Base-by-base conservation (phyloP, 192 early-diverging fungal species). In the Polychytrium aggregatum region DNA sequence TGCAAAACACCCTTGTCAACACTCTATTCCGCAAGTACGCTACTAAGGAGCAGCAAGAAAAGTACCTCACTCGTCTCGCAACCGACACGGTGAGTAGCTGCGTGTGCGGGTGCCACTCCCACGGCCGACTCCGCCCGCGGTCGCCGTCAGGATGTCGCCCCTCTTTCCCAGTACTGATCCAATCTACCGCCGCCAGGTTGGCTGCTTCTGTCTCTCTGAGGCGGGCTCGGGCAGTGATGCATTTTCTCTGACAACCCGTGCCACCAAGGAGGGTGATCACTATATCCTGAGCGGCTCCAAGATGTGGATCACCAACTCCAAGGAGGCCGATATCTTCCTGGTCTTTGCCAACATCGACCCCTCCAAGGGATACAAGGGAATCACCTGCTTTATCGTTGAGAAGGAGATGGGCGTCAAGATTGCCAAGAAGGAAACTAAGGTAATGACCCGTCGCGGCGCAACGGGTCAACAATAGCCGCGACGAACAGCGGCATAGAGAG, bases 321-420 rank as follows among this genome's bases (percentile, higher is more conserved):
- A 65, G 45, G 92, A 96, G 57, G 90, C 92, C 48, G 92, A 87
- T 33, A 78, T 95, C 56, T 98, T 96, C 70, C 72, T 98, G 33
- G 90, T 98, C 20, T 98, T 98, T 76, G 95, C 95, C 70, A 96
- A 88, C 58, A 81, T 92, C n/a, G 91, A 92, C 53, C 88, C 87
- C 6, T 64, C 76, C 51, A 82, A 87, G 71, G 89, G 88, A 13
- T 92, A 95, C 79, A 92, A 88, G 74, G 92, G 92, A 42, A 98
- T 98, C 61, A 89, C 94, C 14, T 88, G 87, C 75, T 98, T 98
- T 56, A 79, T 94, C 37, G 87, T 96, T 14, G 92, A 98, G 57
- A 85, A 85, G 67, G 83, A 82, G 25, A 81, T 77, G 85, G 94
- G 94, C 42, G 83, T 98, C 36, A 56, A 81, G 52, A 80, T 98